These are phyloP conservation scores for Rutstroemia sp. DNA, from an alignment of 2,329 filamentous ascomycete species.

Conservation along the genomic window DNA sequence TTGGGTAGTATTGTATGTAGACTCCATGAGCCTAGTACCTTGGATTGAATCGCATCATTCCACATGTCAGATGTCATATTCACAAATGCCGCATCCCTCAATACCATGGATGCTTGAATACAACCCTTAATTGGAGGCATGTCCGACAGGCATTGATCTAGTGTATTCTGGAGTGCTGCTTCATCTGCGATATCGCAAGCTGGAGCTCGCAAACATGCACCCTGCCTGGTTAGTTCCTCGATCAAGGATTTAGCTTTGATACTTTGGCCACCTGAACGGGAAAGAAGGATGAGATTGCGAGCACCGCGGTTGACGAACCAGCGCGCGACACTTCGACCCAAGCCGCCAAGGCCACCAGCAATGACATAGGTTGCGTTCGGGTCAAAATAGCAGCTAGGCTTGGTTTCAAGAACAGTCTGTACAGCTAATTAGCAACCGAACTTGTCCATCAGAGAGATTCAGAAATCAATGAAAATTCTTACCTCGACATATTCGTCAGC, in stretches of 20 bases:
- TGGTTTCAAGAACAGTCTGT: background rate
- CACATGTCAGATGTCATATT: slow-evolving; percentile 34
- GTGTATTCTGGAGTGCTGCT: slow-evolving; percentile 12
- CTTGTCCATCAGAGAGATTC: background rate
- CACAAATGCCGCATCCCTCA: slow-evolving; percentile 20
- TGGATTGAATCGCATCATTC: slow-evolving; percentile 29
- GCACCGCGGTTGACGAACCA: slow-evolving; percentile 22
- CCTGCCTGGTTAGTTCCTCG: slow-evolving; percentile 16
- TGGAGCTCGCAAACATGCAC: slow-evolving; percentile 36
- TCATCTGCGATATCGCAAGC: slow-evolving; percentile 41
- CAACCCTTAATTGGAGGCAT: slow-evolving; percentile 33
- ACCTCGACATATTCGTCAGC: slow-evolving; percentile 37
- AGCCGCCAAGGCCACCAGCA: slow-evolving; percentile 26
- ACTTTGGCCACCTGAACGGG: slow-evolving; percentile 15
- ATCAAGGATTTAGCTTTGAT: slow-evolving; percentile 8
- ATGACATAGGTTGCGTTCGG: slow-evolving; percentile 22
- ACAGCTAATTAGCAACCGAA: background rate
- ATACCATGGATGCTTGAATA: slow-evolving; percentile 40
- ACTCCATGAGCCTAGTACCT: slow-evolving; percentile 25
- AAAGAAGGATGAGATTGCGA: slow-evolving; percentile 25
- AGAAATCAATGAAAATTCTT: slow-evolving; percentile 2
- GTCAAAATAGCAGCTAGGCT: slow-evolving; percentile 10
- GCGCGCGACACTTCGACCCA: slow-evolving; percentile 21
- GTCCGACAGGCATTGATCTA: background rate
- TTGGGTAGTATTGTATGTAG: slow-evolving; percentile 14